These are phyloP conservation scores for Bryopsis sp. DNA, from an alignment of 139 green algal species.

Conservation along the genomic window DNA sequence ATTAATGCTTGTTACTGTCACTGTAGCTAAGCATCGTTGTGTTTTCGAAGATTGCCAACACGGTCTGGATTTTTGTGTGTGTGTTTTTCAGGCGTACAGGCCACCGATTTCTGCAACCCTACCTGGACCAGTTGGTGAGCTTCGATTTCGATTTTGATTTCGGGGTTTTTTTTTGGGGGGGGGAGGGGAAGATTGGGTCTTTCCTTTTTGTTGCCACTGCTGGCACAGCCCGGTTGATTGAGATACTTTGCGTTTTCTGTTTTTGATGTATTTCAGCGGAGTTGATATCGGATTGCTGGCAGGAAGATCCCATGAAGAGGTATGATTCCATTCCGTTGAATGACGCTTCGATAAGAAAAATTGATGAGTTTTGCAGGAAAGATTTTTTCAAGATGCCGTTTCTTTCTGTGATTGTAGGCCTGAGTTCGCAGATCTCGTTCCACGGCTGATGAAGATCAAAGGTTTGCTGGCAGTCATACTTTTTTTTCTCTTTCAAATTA, in stretches of 20 bases:
- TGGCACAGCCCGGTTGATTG: too few species aligned
- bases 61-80: not conserved
- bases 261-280: not conserved
- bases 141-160: too few species aligned
- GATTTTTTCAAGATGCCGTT: too few species aligned
- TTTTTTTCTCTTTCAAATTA: not conserved
- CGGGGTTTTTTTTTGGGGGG: too few species aligned
- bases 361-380: too few species aligned
- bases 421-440: not conserved
- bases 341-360: too few species aligned
- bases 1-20: too few species aligned
- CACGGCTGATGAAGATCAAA: not conserved
- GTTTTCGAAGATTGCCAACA: too few species aligned
- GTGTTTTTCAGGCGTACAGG: not conserved
- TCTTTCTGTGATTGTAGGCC: constrained; percentile 1
- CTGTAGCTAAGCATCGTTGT: too few species aligned
- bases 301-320: constrained; percentile 1
- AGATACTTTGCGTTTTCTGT: not conserved
- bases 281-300: not conserved
- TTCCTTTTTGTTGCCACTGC: too few species aligned
- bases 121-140: too few species aligned
- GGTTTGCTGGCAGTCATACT: not conserved
- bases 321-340: not conserved
- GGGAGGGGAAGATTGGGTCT: too few species aligned
- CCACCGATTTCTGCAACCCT: not conserved